These are phyloP conservation scores for Metschnikowia santaceciliae DNA, from an alignment of 805 yeast genomes.

Conservation along the genomic window DNA sequence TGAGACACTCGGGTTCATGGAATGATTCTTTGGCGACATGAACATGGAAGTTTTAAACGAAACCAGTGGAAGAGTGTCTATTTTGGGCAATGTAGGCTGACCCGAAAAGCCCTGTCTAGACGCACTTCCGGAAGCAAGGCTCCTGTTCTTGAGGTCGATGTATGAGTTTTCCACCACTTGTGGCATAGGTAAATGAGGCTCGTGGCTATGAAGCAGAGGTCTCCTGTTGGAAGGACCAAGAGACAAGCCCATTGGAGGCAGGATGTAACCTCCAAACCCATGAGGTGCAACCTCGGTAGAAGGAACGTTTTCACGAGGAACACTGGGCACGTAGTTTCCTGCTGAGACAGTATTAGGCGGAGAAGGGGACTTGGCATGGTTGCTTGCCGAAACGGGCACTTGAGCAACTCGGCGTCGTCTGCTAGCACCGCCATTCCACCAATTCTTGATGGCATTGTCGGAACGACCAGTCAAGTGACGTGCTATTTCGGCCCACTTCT, in stretches of 20 bases:
- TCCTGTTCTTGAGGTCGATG: slow-evolving; percentile 3
- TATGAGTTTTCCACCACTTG: neutral
- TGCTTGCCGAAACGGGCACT: slow-evolving; percentile 3
- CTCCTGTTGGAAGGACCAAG: neutral
- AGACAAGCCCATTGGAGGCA: neutral
- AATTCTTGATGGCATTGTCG: slow-evolving; percentile 89
- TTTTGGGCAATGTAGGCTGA: slow-evolving; percentile 14
- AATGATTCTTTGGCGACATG: neutral
- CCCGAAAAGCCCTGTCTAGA: neutral
- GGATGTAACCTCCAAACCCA: neutral
- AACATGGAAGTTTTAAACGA: slow-evolving; percentile 43
- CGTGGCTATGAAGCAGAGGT: neutral
- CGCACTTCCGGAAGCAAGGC: neutral
- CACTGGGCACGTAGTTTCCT: neutral
- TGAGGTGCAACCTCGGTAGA: neutral
- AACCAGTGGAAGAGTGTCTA: slow-evolving; percentile 27
- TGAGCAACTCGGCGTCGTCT: slow-evolving; percentile 56
- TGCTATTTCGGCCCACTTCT: slow-evolving; percentile 92
- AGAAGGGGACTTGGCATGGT: neutral
- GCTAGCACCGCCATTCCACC: slow-evolving; percentile 97
- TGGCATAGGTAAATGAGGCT: neutral
- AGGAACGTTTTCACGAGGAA: neutral
- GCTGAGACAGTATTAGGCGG: neutral
- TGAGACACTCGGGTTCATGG: neutral
- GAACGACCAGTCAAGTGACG: slow-evolving; percentile 81